These are phyloP conservation scores for Neonectria hederae DNA, from an alignment of 2,329 filamentous ascomycete genomes.

Conservation along the genomic window DNA sequence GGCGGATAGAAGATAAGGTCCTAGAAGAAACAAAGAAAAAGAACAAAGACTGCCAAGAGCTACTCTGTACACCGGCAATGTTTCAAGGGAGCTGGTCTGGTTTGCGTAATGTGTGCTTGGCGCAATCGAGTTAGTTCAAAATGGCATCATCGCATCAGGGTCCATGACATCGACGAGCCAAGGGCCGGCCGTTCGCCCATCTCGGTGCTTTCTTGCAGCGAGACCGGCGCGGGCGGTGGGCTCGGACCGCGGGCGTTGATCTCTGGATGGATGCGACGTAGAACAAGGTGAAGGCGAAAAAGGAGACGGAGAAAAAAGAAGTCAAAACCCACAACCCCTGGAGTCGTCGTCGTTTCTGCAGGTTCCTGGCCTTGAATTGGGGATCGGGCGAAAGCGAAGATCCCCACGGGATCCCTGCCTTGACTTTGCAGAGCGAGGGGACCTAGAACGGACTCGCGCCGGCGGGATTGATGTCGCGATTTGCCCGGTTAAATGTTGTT, in stretches of 20 bases:
- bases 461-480: slow-evolving; percentile 18
- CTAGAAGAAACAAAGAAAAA: neutral
- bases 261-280: neutral
- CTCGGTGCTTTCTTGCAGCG: slow-evolving; percentile 12
- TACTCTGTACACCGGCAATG: neutral
- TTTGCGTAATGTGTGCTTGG: slow-evolving; percentile 8
- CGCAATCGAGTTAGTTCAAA: slow-evolving; percentile 10
- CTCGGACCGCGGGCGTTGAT: neutral
- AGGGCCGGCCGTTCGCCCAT: neutral
- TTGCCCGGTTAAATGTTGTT: slow-evolving; percentile 36
- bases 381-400: slow-evolving; percentile 26
- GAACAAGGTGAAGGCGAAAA: slow-evolving; percentile 7
- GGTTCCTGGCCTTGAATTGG: slow-evolving; percentile 15
- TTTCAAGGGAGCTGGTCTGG: slow-evolving; percentile 2
- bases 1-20: neutral
- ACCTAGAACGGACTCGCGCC: slow-evolving; percentile 15
- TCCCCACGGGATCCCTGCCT: slow-evolving; percentile 20
- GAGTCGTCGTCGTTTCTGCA: slow-evolving; percentile 12
- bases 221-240: slow-evolving; percentile 14
- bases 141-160: slow-evolving; percentile 19
- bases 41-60: neutral
- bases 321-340: neutral
- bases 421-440: neutral
- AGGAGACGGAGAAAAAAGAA: neutral
- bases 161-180: neutral